Evolutionary conservation across 2,329 filamentous ascomycete species (phyloP).

Genomic region (Raffaelea deltoideospora): DNA sequence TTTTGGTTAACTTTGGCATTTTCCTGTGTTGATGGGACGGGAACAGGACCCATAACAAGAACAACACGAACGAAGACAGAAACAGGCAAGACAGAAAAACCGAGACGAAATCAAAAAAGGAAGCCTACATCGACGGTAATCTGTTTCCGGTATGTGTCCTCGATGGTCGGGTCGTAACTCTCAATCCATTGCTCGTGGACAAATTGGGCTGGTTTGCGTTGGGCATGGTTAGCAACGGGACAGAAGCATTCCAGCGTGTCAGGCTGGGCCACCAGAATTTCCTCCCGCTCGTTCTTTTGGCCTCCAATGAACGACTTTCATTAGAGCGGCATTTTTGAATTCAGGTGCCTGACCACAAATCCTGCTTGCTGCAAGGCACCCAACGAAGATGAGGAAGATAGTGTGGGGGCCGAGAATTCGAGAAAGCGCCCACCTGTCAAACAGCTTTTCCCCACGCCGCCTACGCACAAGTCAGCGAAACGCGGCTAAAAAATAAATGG

Average conservation of each 20-base stretch:
- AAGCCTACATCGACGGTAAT: conserved; percentile 75
- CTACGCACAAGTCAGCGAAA: conserved; percentile 23
- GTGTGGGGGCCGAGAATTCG: too few species aligned
- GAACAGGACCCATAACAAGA: too few species aligned
- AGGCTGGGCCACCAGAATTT: too few species aligned
- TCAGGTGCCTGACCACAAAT: too few species aligned
- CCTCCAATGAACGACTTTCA: not conserved
- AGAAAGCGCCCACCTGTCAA: conserved; percentile 75
- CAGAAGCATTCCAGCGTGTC: too few species aligned
- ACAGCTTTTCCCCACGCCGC: conserved; percentile 86
- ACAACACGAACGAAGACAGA: not conserved
- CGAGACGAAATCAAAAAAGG: too few species aligned
- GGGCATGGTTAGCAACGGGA: conserved; percentile 9
- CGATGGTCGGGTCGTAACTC: conserved; percentile 66
- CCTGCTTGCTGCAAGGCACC: too few species aligned
- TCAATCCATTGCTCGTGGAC: conserved; percentile 93
- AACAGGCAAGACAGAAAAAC: conserved; percentile 15
- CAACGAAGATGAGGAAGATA: too few species aligned
- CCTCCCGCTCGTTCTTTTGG: too few species aligned
- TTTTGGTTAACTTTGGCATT: not conserved
- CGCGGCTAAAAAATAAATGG: too few species aligned
- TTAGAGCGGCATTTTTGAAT: too few species aligned
- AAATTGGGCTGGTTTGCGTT: conserved; percentile 79
- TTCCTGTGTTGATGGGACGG: too few species aligned
- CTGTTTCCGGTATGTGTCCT: conserved; percentile 62